phyloP scores from a whole-genome alignment of 176 grass and related monocot species.

The Cenchrus fungigraminus region DNA sequence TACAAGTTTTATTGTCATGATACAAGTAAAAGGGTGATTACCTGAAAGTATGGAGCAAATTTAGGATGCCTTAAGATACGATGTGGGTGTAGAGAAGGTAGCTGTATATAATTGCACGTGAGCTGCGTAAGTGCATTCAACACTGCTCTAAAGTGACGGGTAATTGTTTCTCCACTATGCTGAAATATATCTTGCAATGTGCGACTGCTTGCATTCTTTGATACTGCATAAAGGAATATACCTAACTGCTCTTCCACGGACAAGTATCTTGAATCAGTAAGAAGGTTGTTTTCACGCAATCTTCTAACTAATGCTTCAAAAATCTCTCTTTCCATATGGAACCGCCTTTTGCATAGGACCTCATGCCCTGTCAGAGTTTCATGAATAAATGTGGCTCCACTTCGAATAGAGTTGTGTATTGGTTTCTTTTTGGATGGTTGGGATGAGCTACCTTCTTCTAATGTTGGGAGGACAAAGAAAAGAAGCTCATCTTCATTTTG shows the following conservation, averaged over 20 bases:
- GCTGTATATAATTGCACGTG: neutral
- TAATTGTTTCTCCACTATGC: slow-evolving; percentile 34
- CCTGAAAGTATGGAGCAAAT: slow-evolving; percentile 33
- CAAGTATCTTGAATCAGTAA: neutral
- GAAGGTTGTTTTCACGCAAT: neutral
- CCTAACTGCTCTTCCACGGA: neutral
- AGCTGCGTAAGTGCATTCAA: slow-evolving; percentile 30
- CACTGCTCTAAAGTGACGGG: neutral
- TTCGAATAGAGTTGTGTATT: slow-evolving; percentile 3
- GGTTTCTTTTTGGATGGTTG: neutral
- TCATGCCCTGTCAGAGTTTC: neutral
- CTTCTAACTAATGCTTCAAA: neutral
- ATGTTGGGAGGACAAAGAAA: neutral
- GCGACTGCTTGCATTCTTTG: slow-evolving; percentile 12
- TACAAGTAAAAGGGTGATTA: neutral
- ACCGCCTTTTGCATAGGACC: neutral
- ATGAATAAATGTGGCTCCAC: slow-evolving; percentile 5
- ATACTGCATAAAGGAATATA: slow-evolving; percentile 14
- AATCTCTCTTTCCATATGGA: slow-evolving; percentile 16
- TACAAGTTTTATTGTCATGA: neutral
- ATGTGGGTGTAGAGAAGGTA: slow-evolving; percentile 5
- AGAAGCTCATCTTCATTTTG: neutral
- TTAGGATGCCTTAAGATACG: neutral
- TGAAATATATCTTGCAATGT: slow-evolving; percentile 21
- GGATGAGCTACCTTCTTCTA: neutral